A percentile compares a stretch with the other conserved stretches of the same genome.
Evolutionary conservation across 2,329 filamentous ascomycete species (phyloP).

Genomic region (Pseudocercospora macadamiae): DNA sequence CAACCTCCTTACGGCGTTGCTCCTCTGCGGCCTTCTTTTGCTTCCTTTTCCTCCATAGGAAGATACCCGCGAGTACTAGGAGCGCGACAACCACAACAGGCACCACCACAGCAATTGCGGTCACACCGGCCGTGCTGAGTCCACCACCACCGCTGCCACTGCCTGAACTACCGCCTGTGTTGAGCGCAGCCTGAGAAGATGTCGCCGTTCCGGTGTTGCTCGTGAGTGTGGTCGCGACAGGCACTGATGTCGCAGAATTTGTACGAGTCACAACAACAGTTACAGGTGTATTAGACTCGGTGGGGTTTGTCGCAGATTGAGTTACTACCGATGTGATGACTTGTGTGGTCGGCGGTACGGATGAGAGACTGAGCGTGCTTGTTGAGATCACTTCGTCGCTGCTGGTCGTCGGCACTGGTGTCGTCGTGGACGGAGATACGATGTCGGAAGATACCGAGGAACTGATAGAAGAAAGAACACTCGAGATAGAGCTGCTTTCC

Average conservation of each 20-base stretch:
- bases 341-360: conserved; percentile 25
- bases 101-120: conserved; percentile 90
- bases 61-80: conserved; percentile 74
- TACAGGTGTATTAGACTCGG: conserved; percentile 13
- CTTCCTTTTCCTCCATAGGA: conserved; percentile 88
- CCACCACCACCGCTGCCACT: conserved; percentile 42
- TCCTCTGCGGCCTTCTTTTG: conserved; percentile 83
- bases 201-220: conserved; percentile 10
- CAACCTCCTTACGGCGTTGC: conserved; percentile 89
- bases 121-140: conserved; percentile 68
- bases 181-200: conserved; percentile 17
- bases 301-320: conserved; percentile 14
- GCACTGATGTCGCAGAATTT: conserved; percentile 9
- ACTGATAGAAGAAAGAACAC: conserved; percentile 20
- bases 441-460: conserved; percentile 20
- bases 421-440: conserved; percentile 9
- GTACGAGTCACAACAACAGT: conserved; percentile 24
- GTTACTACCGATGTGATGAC: conserved; percentile 27
- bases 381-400: conserved; percentile 10
- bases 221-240: conserved; percentile 15
- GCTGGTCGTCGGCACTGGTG: conserved; percentile 6
- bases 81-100: conserved; percentile 87
- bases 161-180: conserved; percentile 15
- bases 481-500: conserved; percentile 14
- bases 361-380: conserved; percentile 20